These are phyloP conservation scores for Pythium sp. DNA, from an alignment of 352 stramenopile genomes.

Conservation along the genomic window DNA sequence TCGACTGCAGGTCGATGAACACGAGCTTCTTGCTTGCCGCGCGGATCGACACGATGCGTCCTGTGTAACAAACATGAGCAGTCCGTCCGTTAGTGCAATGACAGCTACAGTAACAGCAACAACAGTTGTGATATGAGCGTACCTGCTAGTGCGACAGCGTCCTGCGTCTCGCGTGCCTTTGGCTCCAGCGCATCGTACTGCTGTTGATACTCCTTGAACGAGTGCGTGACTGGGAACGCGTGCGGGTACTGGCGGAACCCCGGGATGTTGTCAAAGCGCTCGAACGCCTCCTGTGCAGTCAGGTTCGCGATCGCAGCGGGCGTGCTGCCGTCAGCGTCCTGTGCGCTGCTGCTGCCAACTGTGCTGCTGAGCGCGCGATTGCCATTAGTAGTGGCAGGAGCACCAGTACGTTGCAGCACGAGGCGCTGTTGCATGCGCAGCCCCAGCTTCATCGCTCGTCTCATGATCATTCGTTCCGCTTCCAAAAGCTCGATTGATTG, in stretches of 20 bases:
- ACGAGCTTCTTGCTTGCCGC: slow-evolving; percentile 82
- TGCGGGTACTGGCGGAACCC: slow-evolving; percentile 64
- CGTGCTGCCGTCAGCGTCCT: neutral
- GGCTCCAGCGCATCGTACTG: slow-evolving; percentile 51
- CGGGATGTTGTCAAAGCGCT: slow-evolving; percentile 52
- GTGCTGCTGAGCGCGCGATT: neutral
- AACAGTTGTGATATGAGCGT: neutral
- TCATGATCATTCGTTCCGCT: slow-evolving; percentile 12
- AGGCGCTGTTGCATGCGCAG: neutral
- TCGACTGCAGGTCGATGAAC: slow-evolving; percentile 71
- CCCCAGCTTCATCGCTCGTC: slow-evolving; percentile 6
- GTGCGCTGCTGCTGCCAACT: neutral
- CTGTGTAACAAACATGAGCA: slow-evolving; percentile 13
- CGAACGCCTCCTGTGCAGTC: slow-evolving; percentile 35
- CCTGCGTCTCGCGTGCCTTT: slow-evolving; percentile 55
- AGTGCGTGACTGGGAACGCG: slow-evolving; percentile 66
- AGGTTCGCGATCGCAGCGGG: slow-evolving; percentile 12
- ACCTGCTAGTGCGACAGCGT: slow-evolving; percentile 61
- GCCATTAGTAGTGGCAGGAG: neutral
- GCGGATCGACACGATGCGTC: slow-evolving; percentile 73
- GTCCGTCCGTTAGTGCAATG: slow-evolving; percentile 5
- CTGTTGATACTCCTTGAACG: slow-evolving; percentile 50
- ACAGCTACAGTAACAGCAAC: slow-evolving; percentile 1
- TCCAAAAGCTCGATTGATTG: neutral
- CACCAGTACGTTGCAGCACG: neutral